Conservation (phyloP, 1,284 basidiomycete species). For the Malassezia globosa region DNA sequence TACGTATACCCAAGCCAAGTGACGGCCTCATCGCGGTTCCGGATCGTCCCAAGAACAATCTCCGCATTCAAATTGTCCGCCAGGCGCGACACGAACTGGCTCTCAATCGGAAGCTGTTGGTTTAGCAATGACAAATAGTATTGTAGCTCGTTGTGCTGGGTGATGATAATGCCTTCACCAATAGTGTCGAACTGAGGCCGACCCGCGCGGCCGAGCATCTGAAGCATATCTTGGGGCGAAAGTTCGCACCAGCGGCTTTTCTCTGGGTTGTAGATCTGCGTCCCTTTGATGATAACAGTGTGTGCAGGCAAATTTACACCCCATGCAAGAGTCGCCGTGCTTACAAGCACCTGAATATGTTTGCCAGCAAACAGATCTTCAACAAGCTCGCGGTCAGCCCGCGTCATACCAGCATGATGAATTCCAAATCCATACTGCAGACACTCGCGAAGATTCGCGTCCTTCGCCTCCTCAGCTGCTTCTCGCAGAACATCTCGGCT, state of each 20-base stretch:
- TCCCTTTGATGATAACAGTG: slow-evolving; percentile 97
- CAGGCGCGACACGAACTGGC: slow-evolving; percentile 80
- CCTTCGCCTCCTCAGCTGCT: slow-evolving; percentile 70
- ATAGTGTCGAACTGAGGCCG: slow-evolving; percentile 94
- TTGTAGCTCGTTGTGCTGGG: slow-evolving; percentile 89
- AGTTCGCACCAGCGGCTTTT: slow-evolving; percentile 96
- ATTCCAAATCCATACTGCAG: slow-evolving; percentile 95
- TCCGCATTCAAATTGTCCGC: slow-evolving; percentile 96
- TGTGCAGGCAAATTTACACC: slow-evolving; percentile 97
- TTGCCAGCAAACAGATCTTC: slow-evolving; percentile 91
- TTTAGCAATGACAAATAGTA: slow-evolving; percentile 58
- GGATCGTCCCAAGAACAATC: slow-evolving; percentile 85
- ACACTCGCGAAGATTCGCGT: slow-evolving; percentile 73
- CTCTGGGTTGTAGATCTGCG: slow-evolving; percentile 97
- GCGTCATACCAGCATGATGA: slow-evolving; percentile 97
- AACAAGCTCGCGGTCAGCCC: slow-evolving; percentile 80
- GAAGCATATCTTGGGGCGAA: slow-evolving; percentile 88
- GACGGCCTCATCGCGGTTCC: slow-evolving; percentile 86
- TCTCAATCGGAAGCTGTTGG: slow-evolving; percentile 67
- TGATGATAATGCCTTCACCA: slow-evolving; percentile 97
- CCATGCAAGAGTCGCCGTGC: slow-evolving; percentile 96
- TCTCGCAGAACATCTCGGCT: slow-evolving; percentile 45
- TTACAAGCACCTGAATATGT: slow-evolving; percentile 85
- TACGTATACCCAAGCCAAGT: slow-evolving; percentile 60
- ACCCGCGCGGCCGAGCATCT: slow-evolving; percentile 97